Evolutionary conservation across 1,284 basidiomycete genomes (phyloP).

Genomic region (Chondrostereum purpureum): DNA sequence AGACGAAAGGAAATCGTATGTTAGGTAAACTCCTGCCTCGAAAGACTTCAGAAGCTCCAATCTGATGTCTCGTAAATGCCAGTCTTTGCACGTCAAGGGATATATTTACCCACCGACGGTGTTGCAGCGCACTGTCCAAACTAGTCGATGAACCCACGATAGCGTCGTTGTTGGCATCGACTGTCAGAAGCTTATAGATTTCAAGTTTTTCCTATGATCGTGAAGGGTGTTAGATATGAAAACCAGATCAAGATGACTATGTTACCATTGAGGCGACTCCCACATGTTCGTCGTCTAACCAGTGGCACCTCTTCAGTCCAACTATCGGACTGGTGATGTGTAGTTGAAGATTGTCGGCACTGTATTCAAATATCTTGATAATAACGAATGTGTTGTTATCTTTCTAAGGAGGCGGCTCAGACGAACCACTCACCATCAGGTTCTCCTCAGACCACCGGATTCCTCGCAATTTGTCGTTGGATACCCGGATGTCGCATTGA

Average conservation of each 20-base stretch:
- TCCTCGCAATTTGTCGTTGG: constrained; percentile 25
- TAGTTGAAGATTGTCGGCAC: constrained; percentile 20
- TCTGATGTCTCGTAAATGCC: neutral
- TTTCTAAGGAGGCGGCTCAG: no score
- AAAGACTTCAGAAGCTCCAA: neutral
- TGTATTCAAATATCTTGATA: constrained; percentile 38
- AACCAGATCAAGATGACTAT: no score
- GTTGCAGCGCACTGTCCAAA: constrained; percentile 1
- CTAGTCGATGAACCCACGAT: constrained; percentile 2
- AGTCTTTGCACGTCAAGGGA: neutral
- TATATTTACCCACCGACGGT: constrained; percentile 18
- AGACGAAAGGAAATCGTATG: constrained; percentile 4
- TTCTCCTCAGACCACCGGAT: constrained; percentile 39
- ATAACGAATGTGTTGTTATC: no score
- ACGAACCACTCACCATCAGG: constrained; percentile 40
- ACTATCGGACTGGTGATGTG: constrained; percentile 21
- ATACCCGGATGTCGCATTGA: constrained; percentile 22
- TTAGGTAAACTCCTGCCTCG: neutral
- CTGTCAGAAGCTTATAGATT: constrained; percentile 27
- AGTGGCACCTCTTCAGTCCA: constrained; percentile 28
- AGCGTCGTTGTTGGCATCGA: constrained; percentile 34
- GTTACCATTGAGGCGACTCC: no score
- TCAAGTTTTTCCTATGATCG: constrained; percentile 36
- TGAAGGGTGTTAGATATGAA: no score
- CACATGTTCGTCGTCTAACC: constrained; percentile 32